phyloP scores from a whole-genome alignment of 768 basidiomycete species.

The Dacryopinax primogenitus region DNA sequence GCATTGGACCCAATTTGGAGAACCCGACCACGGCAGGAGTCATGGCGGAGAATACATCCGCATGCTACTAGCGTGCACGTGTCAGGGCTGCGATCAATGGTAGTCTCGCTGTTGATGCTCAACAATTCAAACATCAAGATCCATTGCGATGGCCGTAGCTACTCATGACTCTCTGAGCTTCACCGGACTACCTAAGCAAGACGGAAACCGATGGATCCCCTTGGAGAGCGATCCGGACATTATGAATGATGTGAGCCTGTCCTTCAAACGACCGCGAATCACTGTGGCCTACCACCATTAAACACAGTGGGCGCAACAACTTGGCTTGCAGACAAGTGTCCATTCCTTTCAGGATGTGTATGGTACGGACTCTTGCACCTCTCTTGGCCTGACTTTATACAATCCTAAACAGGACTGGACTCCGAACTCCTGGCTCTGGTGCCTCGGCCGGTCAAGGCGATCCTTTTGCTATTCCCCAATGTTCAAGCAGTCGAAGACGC shows the following conservation, averaged over 20 bases:
- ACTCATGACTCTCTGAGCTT: background rate
- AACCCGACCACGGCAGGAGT: no score
- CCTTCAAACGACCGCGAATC: conserved; percentile 33
- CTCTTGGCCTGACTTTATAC: no score
- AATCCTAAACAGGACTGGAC: conserved; percentile 32
- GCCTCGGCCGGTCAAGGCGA: conserved; percentile 62
- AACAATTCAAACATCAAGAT: background rate
- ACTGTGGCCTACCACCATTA: conserved; percentile 28
- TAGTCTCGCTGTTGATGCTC: background rate
- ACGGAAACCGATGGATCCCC: conserved; percentile 51
- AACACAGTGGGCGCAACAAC: conserved; percentile 53
- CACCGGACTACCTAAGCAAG: background rate
- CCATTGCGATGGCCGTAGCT: background rate
- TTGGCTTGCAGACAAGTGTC: conserved; percentile 42
- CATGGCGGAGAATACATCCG: no score
- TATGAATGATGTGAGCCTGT: conserved; percentile 8
- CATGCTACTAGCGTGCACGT: no score
- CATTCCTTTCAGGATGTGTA: conserved; percentile 57
- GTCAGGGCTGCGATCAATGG: no score
- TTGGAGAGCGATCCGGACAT: conserved; percentile 61
- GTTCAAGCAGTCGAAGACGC: conserved; percentile 38
- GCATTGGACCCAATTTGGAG: no score
- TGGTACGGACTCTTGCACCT: no score
- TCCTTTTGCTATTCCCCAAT: conserved; percentile 75
- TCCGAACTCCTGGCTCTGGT: conserved; percentile 62